A percentile compares a stretch with the other conserved stretches of the same genome.
Conservation (phyloP, 192 early-diverging fungal genomes). For the Coemansia sp. region DNA sequence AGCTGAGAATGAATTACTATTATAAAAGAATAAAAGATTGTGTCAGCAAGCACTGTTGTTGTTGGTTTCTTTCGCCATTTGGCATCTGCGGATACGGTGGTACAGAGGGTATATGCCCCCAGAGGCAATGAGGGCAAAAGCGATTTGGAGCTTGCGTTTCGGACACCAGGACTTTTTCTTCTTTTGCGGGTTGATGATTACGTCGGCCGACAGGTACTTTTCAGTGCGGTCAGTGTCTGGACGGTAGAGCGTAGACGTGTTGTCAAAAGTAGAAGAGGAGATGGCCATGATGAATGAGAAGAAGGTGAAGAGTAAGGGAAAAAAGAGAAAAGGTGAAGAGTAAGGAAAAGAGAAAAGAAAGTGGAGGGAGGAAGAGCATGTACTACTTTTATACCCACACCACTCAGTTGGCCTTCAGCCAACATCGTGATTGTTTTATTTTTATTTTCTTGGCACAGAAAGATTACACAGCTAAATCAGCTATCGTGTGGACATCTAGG, state of each 20-base stretch:
- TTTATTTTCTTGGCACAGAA: background rate
- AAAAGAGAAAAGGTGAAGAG: background rate
- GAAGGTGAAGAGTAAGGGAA: background rate
- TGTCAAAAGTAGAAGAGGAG: background rate
- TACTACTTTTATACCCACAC: background rate
- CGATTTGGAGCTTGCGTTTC: slow-evolving; percentile 10
- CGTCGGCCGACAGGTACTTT: slow-evolving; percentile 5
- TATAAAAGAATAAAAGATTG: no score
- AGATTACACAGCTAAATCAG: slow-evolving; percentile 18
- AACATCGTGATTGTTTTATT: no score
- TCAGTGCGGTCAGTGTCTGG: background rate
- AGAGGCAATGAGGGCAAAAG: slow-evolving; percentile 9
- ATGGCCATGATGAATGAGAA: background rate
- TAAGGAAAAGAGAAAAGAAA: background rate
- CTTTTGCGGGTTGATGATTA: background rate
- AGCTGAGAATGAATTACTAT: no score
- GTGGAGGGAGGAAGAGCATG: background rate
- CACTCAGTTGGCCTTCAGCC: no score
- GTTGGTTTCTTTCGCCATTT: slow-evolving; percentile 10
- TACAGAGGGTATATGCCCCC: slow-evolving; percentile 26
- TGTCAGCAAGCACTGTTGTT: background rate
- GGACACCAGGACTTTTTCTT: background rate
- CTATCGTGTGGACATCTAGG: slow-evolving; percentile 9
- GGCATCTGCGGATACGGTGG: slow-evolving; percentile 30
- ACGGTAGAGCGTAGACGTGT: slow-evolving; percentile 6